phyloP scores from a whole-genome alignment of 805 yeast genomes.

The Kluyveromyces wickerhamii region DNA sequence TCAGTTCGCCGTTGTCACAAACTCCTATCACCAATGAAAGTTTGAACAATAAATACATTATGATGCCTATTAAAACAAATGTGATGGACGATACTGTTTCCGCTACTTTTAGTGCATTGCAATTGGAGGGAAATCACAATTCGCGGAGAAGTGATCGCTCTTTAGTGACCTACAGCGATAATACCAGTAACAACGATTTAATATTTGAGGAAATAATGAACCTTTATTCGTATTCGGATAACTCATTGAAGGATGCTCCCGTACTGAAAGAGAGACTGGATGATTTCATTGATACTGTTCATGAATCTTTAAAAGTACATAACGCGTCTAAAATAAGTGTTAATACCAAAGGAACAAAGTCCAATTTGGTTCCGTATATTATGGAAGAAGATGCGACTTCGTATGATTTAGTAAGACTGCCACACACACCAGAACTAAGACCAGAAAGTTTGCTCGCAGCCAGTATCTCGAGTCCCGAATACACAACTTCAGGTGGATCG shows the following conservation, averaged over 20 bases:
- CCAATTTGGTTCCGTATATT: neutral
- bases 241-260: neutral
- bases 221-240: slow-evolving; percentile 12
- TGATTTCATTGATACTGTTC: slow-evolving; percentile 1
- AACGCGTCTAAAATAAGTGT: neutral
- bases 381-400: neutral
- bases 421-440: neutral
- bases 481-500: slow-evolving; percentile 15
- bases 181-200: slow-evolving; percentile 12
- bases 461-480: slow-evolving; percentile 19
- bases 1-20: neutral
- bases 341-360: neutral
- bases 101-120: neutral
- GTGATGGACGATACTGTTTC: neutral
- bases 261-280: slow-evolving; percentile 1
- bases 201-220: slow-evolving; percentile 24
- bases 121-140: too few relatives aligned
- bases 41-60: neutral
- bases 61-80: neutral
- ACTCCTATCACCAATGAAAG: neutral
- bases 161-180: too few relatives aligned
- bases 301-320: slow-evolving; percentile 1
- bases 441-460: slow-evolving; percentile 5
- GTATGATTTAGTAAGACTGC: neutral
- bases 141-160: too few relatives aligned